Evolutionary conservation across 139 green algal genomes (phyloP), one percentile per base, ranked within the genome.

Genomic region (Raphidocelis subcapitata): DNA sequence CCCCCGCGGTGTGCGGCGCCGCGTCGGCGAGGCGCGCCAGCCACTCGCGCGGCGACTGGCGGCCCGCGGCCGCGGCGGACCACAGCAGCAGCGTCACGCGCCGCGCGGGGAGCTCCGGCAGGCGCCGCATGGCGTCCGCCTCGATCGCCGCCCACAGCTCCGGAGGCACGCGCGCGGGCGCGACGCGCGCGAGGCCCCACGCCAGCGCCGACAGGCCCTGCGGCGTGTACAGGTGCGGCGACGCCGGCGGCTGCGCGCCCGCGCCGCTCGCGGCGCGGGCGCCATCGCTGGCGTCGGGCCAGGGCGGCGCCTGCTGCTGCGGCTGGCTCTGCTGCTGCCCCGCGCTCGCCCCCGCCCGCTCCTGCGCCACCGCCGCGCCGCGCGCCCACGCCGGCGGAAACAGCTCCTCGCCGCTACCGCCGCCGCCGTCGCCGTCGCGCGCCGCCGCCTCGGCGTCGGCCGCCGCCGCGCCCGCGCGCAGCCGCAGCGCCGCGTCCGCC

Each of bases 281-380:
- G 60, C 16, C 35, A 23, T 18, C 64, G 28, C 35, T 54, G 36
- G 35, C 62, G 56, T 2, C 28, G 12, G 21, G 56, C 32, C 28
- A 31, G 16, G 0, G 26, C 31, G 2, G n/a, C 31, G 18, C 28
- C 56, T 3, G 2, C 14, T 33, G 24, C 28, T 33, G 56, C 56
- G 26, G 49, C 66, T 63, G 29, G 46, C 47, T 31, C 49, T 49
- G 31, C 49, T 72, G 29, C 31, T 62, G 65, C 1, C 59, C n/a
- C n/a, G n/a, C n/a, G n/a, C 41, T 20, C 41, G 41, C 41, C 41
- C 41, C 8, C 41, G 41, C 8, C 41, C 8, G 8, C 41, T 8
- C 41, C 41, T 8, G 8, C 41, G 41, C 41, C 41, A 12, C 41
- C 41, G 41, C 41, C 41, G 41, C 41, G 8, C 8, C 41, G 8